phyloP scores from a whole-genome alignment of 352 stramenopile species.

The Phytophthora palmivora region DNA sequence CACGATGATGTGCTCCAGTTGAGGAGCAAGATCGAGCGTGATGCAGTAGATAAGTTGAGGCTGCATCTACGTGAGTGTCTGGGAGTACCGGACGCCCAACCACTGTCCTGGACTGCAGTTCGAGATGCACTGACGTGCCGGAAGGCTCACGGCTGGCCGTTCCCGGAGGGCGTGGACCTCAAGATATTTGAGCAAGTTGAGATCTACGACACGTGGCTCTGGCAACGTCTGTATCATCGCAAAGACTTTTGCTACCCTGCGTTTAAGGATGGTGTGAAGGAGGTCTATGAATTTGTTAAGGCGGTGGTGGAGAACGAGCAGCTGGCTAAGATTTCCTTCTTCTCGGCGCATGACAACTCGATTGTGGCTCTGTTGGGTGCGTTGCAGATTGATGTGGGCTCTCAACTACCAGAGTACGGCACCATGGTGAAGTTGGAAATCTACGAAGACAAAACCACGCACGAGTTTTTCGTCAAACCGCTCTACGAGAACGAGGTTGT shows the following conservation, averaged over 20 bases:
- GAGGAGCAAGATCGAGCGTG: slow-evolving; percentile 35
- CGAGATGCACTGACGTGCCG: slow-evolving; percentile 75
- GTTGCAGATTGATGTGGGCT: slow-evolving; percentile 69
- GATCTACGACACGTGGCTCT: slow-evolving; percentile 84
- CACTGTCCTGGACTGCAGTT: slow-evolving; percentile 78
- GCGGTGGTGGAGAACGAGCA: slow-evolving; percentile 45
- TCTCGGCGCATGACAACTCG: slow-evolving; percentile 88
- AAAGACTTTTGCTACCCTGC: slow-evolving; percentile 64
- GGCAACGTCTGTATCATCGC: slow-evolving; percentile 76
- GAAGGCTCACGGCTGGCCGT: slow-evolving; percentile 60
- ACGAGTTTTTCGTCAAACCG: slow-evolving; percentile 63
- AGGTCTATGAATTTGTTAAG: slow-evolving; percentile 66
- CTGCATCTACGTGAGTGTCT: slow-evolving; percentile 51
- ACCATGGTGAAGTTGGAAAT: slow-evolving; percentile 76
- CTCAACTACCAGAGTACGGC: slow-evolving; percentile 69
- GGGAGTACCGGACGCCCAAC: slow-evolving; percentile 50
- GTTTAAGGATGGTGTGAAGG: slow-evolving; percentile 68
- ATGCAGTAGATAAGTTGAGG: slow-evolving; percentile 42
- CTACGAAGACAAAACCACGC: slow-evolving; percentile 55
- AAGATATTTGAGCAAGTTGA: slow-evolving; percentile 65
- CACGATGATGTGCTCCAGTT: slow-evolving; percentile 54
- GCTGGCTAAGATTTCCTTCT: slow-evolving; percentile 72
- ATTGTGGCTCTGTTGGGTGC: slow-evolving; percentile 80
- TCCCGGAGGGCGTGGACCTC: slow-evolving; percentile 72
- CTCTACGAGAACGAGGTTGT: slow-evolving; percentile 66